A percentile compares a stretch with the other conserved stretches of the same genome.
Evolutionary conservation across 768 basidiomycete genomes (phyloP).

Genomic region (Hygrophorus pudorinus): DNA sequence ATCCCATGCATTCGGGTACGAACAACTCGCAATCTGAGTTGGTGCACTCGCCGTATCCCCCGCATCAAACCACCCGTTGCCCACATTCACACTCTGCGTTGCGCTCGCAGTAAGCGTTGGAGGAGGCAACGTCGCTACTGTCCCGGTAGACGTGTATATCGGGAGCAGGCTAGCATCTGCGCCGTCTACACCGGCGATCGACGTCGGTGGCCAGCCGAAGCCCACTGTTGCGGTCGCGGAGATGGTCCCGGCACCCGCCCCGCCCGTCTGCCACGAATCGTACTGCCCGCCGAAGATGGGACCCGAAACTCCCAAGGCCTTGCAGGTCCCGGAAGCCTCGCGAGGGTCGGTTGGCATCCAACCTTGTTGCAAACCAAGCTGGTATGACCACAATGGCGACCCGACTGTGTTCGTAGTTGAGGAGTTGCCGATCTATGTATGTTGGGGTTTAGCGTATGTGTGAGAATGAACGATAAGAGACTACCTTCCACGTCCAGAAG

Average conservation of each 20-base stretch:
- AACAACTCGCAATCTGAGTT: conserved; percentile 46
- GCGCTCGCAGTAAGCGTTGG: conserved; percentile 36
- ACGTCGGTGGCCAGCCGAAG: conserved; percentile 59
- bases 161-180: conserved; percentile 42
- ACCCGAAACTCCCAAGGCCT: conserved; percentile 28
- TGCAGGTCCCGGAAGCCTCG: conserved; percentile 61
- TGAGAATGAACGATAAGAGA: background rate
- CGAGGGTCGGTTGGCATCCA: conserved; percentile 93
- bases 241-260: conserved; percentile 60
- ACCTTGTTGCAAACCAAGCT: conserved; percentile 79
- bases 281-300: conserved; percentile 43
- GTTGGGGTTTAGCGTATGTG: background rate
- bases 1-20: conserved; percentile 41
- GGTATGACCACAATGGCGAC: conserved; percentile 87
- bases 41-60: conserved; percentile 52
- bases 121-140: conserved; percentile 53
- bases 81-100: conserved; percentile 10
- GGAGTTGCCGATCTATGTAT: conserved; percentile 52
- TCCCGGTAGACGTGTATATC: conserved; percentile 61
- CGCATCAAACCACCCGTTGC: conserved; percentile 63
- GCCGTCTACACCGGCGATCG: conserved; percentile 40
- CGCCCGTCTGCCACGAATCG: conserved; percentile 69
- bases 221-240: conserved; percentile 36
- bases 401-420: conserved; percentile 65
- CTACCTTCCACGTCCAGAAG: conserved; percentile 93